Evolutionary conservation across 768 basidiomycete genomes (phyloP), one percentile per base, ranked within the genome.

Genomic region (Tylopilus cervinicoccineus): DNA sequence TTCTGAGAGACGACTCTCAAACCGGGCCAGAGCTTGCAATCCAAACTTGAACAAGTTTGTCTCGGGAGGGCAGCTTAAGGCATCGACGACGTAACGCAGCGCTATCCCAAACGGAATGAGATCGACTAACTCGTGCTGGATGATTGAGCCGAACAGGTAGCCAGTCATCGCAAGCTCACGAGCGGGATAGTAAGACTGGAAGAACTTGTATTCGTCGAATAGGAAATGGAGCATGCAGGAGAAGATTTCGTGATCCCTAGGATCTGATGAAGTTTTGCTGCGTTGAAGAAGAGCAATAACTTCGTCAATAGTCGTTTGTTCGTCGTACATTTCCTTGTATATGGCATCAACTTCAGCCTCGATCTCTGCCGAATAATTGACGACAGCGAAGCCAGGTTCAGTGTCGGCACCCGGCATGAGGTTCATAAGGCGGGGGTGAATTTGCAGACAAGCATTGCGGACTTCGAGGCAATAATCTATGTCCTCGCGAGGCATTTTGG

Each of bases 161-260:
- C 90, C 96, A 7, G 96, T 98, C 84, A 98, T 93, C 44, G 85
- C 83, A 38, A 98, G 78, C 71, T 98, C 93, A 55, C 93, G 88
- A 32, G 88, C 77, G 22, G 96, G 96, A 61, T 93, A 93, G 70
- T 87, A 96, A 33, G 88, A 87, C 64, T 95, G 92, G 81, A 98
- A 96, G 76, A 97, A 99, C 62, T 93, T 94, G 82, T 96, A 96
- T 72, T 99, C 96, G 80, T 98, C 96, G 70, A 99, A 97, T 37
- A 99, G 81, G 76, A 96, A 95, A 73, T 97, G 94, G 43, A 99
- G 85, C 84, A 96, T 96, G 80, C 93, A 97, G n/a, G 93, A 96
- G 64, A 97, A 97, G 53, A 96, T 82, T 70, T 98, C 93, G 65
- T 95, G 92, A 58, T 97, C 93, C 47, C 84, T 83, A 38, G 84